These are phyloP conservation scores for Gossypium laxum DNA, from an alignment of 441 rosid species.

Conservation along the genomic window DNA sequence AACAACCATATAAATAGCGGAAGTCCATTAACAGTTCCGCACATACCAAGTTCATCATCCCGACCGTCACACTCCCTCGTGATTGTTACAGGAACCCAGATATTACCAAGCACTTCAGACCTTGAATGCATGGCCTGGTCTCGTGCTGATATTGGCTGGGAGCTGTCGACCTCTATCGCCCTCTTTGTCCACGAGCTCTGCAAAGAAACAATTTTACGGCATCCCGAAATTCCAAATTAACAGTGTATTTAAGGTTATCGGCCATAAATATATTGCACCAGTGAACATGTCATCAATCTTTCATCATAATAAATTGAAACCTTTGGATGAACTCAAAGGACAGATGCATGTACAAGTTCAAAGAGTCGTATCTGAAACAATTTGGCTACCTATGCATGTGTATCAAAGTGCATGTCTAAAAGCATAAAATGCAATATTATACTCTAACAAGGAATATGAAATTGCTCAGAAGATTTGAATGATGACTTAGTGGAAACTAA, in stretches of 20 bases:
- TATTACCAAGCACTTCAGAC: slow-evolving; percentile 25
- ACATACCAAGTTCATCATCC: slow-evolving; percentile 28
- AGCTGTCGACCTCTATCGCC: slow-evolving; percentile 28
- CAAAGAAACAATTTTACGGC: slow-evolving; percentile 14
- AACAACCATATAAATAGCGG: not conserved
- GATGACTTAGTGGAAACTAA: not conserved
- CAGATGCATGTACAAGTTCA: not conserved
- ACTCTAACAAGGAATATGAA: not conserved
- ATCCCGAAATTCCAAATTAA: not conserved
- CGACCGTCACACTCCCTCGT: slow-evolving; percentile 7
- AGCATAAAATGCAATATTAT: not conserved
- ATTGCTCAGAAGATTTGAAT: not conserved
- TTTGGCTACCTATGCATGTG: not conserved
- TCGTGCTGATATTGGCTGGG: slow-evolving; percentile 20
- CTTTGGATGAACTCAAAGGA: not conserved
- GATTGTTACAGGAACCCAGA: slow-evolving; percentile 17
- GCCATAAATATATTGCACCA: not conserved
- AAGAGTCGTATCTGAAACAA: not conserved
- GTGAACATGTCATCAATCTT: not conserved
- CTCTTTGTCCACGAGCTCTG: slow-evolving; percentile 46
- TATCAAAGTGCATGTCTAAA: not conserved
- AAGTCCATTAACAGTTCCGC: slow-evolving; percentile 7
- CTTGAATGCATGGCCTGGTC: slow-evolving; percentile 27
- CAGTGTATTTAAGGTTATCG: not conserved
- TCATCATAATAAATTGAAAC: not conserved